phyloP scores from a whole-genome alignment of 176 grass and related monocot genomes.

The Neostapfia colusana region DNA sequence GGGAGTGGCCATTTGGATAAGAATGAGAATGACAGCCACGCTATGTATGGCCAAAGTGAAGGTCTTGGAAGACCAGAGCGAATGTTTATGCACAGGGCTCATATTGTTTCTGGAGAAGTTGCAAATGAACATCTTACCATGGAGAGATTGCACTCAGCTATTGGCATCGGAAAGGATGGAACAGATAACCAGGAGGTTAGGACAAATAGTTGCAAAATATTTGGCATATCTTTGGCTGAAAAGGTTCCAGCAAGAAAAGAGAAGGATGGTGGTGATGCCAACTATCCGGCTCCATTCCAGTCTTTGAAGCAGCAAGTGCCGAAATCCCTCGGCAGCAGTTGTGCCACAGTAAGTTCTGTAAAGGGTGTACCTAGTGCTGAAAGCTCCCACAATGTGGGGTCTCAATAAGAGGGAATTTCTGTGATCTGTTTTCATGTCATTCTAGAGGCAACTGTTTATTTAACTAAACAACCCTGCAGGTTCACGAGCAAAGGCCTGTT shows the following conservation, averaged over 20 bases:
- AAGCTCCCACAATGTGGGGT: too few species aligned
- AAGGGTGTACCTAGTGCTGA: too few species aligned
- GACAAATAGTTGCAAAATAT: slow-evolving; percentile 60
- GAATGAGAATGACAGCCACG: slow-evolving; percentile 5
- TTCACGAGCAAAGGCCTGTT: slow-evolving; percentile 75
- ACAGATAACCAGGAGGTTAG: slow-evolving; percentile 26
- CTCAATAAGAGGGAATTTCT: background rate
- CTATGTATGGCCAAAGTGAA: slow-evolving; percentile 19
- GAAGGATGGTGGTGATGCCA: slow-evolving; percentile 27
- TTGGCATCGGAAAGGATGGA: slow-evolving; percentile 17
- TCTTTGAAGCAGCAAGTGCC: slow-evolving; percentile 56
- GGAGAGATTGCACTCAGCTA: slow-evolving; percentile 27
- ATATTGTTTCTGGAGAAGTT: slow-evolving; percentile 24
- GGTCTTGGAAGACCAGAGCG: slow-evolving; percentile 23
- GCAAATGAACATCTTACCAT: background rate
- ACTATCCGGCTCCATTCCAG: slow-evolving; percentile 33
- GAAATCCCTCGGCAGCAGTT: slow-evolving; percentile 54
- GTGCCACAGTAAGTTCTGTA: slow-evolving; percentile 47
- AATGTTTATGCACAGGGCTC: slow-evolving; percentile 2
- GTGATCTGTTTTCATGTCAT: background rate
- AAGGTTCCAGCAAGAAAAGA: slow-evolving; percentile 47
- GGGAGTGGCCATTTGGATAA: slow-evolving; percentile 30
- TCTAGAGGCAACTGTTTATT: slow-evolving; percentile 15
- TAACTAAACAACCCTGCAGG: slow-evolving; percentile 34
- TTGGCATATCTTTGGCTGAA: slow-evolving; percentile 67